Evolutionary conservation across 148 eudicot species (phyloP), one percentile per base, ranked within the genome.

Genomic region (Vaccinium myrtillus): DNA sequence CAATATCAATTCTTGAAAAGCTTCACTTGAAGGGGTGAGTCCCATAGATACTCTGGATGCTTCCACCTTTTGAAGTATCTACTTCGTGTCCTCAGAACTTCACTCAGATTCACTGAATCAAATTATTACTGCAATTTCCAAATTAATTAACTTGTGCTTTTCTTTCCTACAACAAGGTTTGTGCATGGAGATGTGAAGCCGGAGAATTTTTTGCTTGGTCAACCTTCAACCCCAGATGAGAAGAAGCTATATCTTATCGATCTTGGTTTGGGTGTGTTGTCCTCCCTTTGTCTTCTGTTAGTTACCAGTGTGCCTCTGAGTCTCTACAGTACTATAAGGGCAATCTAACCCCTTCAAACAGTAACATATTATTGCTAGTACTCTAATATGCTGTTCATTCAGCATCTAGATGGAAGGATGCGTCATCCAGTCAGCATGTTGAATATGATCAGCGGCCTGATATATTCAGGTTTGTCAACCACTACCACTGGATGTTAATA

Each of bases 361-460:
- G 10, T 63, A 63, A 63, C 4, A 21, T 0, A 21, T 9, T 6
- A 63, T 63, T 63, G 25, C 12, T 63, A 63, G 27, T 63, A 25
- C 69, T n/a, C 69, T 63, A 63, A 63, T 63, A n/a, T 63, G 30
- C 13, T 86, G 80, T 14, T 85, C 79, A 39, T 89, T 87, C 94
- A 95, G 98, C 98, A 61, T 94, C 98, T 50, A 92, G 86, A 87
- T 95, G 98, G 98, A 95, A 91, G 89, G 94, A 93, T 78, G 83
- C 92, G 76, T 88, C 98, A 88, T 92, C 96, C 70, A 94, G 94
- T 83, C 91, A 89, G 81, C 98, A 95, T 89, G 98, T 94, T 32
- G 96, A 93, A 2, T 94, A 94, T 91, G 98, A 94, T 89, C 98
- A 94, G 90, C 91, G 98, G 89, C 98, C 98, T 58, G 98, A 95